phyloP scores from a whole-genome alignment of 495 filamentous ascomycete genomes.

The Thermothielavioides terrestris region DNA sequence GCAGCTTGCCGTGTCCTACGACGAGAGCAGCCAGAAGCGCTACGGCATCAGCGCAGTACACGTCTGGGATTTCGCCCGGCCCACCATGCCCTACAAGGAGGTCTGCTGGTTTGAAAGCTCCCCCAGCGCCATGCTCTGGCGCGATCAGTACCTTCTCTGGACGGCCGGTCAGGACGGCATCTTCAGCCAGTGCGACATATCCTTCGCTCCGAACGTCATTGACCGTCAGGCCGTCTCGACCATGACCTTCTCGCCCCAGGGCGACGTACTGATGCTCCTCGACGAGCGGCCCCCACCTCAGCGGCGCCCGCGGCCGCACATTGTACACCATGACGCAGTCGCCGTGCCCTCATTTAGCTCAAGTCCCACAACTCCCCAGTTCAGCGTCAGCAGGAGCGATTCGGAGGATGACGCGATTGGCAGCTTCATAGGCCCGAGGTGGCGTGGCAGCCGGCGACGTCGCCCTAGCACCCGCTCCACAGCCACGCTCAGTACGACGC shows the following conservation, averaged over 20 bases:
- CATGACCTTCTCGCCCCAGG: slow-evolving; percentile 51
- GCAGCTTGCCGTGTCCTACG: slow-evolving; percentile 46
- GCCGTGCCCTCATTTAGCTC: slow-evolving; percentile 34
- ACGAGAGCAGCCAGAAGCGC: slow-evolving; percentile 39
- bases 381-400: slow-evolving; percentile 54
- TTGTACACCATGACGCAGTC: slow-evolving; percentile 21
- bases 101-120: slow-evolving; percentile 64
- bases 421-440: slow-evolving; percentile 47
- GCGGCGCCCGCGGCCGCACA: slow-evolving; percentile 32
- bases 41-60: slow-evolving; percentile 65
- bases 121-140: slow-evolving; percentile 79
- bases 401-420: slow-evolving; percentile 59
- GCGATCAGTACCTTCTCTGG: slow-evolving; percentile 83
- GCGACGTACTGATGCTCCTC: slow-evolving; percentile 51
- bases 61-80: slow-evolving; percentile 86
- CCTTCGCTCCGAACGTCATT: slow-evolving; percentile 70
- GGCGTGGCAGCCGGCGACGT: slow-evolving; percentile 30
- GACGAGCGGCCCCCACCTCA: slow-evolving; percentile 37
- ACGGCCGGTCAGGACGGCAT: slow-evolving; percentile 74
- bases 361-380: slow-evolving; percentile 34
- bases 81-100: slow-evolving; percentile 78
- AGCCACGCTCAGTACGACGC: slow-evolving; percentile 45
- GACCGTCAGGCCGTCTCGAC: slow-evolving; percentile 60
- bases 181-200: slow-evolving; percentile 83
- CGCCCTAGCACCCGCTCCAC: slow-evolving; percentile 32